Conservation (phyloP, 2,329 filamentous ascomycete species). For the Ascochyta fabae region DNA sequence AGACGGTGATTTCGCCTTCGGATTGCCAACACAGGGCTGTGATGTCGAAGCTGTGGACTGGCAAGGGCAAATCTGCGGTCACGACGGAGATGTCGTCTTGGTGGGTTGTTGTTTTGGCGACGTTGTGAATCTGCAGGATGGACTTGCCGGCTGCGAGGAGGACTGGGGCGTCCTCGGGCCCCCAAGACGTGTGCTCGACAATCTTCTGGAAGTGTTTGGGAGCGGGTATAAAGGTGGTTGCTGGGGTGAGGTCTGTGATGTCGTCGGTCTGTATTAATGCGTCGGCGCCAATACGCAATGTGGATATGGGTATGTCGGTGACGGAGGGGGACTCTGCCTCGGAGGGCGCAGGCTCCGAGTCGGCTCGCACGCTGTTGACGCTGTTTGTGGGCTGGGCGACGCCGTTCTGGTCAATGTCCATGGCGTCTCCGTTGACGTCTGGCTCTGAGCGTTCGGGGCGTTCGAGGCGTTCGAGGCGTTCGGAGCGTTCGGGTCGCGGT, state of each 20-base stretch:
- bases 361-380: conserved; percentile 38
- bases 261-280: conserved; percentile 48
- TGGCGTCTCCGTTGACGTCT: conserved; percentile 54
- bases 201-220: conserved; percentile 31
- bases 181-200: conserved; percentile 47
- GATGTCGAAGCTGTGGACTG: conserved; percentile 41
- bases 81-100: conserved; percentile 16
- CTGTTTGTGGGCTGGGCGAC: conserved; percentile 35
- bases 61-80: conserved; percentile 36
- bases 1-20: conserved; percentile 42
- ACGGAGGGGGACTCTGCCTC: conserved; percentile 49
- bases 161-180: conserved; percentile 36
- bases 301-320: conserved; percentile 48
- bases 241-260: conserved; percentile 38
- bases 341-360: conserved; percentile 45
- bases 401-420: conserved; percentile 54
- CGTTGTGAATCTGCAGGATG: conserved; percentile 42
- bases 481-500: conserved; percentile 22
- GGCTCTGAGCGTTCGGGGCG: conserved; percentile 24
- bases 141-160: conserved; percentile 47
- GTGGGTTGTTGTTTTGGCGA: conserved; percentile 26
- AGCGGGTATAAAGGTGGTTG: conserved; percentile 39
- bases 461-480: too few species aligned
- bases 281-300: conserved; percentile 48
- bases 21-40: conserved; percentile 49